Conservation (phyloP, 495 filamentous ascomycete genomes). For the Hyaloscypha variabilis region DNA sequence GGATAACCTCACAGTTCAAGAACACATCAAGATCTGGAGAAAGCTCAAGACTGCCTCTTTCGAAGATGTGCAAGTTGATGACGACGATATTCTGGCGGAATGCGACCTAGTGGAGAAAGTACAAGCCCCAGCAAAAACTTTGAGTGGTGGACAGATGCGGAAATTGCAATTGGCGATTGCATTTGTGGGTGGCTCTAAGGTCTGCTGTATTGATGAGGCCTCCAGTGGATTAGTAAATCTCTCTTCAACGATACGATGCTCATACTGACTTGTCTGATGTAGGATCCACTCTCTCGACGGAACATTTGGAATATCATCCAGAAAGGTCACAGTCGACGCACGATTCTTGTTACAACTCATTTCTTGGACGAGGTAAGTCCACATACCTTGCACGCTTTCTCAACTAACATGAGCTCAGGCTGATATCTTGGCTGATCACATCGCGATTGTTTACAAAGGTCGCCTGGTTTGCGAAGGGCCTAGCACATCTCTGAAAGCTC, state of each 20-base stretch:
- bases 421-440: constrained; percentile 39
- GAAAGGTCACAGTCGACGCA: constrained; percentile 38
- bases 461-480: constrained; percentile 36
- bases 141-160: constrained; percentile 75
- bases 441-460: constrained; percentile 41
- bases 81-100: constrained; percentile 61
- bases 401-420: constrained; percentile 22
- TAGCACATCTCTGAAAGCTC: constrained; percentile 34
- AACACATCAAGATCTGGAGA: constrained; percentile 71
- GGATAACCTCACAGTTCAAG: constrained; percentile 34
- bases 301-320: constrained; percentile 56
- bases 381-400: background rate
- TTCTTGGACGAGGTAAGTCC: constrained; percentile 36
- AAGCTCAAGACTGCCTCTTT: constrained; percentile 51
- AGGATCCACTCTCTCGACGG: constrained; percentile 45
- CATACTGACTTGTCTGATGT: background rate
- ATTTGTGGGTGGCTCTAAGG: constrained; percentile 72
- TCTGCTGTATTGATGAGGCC: constrained; percentile 72
- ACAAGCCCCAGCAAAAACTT: constrained; percentile 56
- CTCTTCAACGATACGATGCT: background rate
- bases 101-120: constrained; percentile 59
- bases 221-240: constrained; percentile 26
- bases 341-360: constrained; percentile 42
- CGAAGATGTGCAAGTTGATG: constrained; percentile 60
- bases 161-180: constrained; percentile 73